phyloP scores from a whole-genome alignment of 2,329 filamentous ascomycete genomes.

The Paracamarosporium sp. region DNA sequence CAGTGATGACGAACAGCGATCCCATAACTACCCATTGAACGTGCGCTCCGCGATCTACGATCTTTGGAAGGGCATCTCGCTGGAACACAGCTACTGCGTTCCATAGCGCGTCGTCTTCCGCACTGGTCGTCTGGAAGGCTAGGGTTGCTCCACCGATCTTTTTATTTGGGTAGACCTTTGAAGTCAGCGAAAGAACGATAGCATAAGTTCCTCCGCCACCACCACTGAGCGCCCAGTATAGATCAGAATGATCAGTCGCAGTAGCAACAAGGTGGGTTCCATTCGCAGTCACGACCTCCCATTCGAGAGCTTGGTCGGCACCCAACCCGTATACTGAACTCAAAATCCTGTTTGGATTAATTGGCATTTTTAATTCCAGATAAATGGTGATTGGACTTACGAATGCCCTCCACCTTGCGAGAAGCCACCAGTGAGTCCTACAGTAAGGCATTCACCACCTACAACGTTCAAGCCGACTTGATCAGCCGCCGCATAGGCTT shows the following conservation, averaged over 20 bases:
- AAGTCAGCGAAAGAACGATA: conserved; percentile 22
- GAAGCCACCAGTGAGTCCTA: conserved; percentile 43
- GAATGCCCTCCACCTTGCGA: conserved; percentile 41
- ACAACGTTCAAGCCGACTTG: conserved; percentile 28
- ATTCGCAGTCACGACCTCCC: conserved; percentile 40
- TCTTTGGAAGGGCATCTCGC: neutral
- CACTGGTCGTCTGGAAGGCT: neutral
- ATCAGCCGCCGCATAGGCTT: conserved; percentile 3
- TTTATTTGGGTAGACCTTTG: conserved; percentile 16
- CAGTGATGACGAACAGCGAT: no score
- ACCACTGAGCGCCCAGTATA: conserved; percentile 46
- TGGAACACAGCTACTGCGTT: no score
- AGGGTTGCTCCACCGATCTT: conserved; percentile 6
- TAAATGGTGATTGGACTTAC: no score
- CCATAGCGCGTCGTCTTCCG: conserved; percentile 7
- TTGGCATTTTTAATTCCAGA: no score
- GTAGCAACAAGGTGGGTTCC: conserved; percentile 38
- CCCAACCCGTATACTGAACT: conserved; percentile 26
- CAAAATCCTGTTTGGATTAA: conserved; percentile 11
- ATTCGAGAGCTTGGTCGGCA: conserved; percentile 40
- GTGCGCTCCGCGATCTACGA: no score
- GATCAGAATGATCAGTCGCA: conserved; percentile 34
- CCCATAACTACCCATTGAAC: no score
- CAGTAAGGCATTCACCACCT: conserved; percentile 39
- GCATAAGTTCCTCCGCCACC: conserved; percentile 32